Evolutionary conservation across 202 grass and related monocot species (phyloP).

Genomic region (Alloteropsis angusta): DNA sequence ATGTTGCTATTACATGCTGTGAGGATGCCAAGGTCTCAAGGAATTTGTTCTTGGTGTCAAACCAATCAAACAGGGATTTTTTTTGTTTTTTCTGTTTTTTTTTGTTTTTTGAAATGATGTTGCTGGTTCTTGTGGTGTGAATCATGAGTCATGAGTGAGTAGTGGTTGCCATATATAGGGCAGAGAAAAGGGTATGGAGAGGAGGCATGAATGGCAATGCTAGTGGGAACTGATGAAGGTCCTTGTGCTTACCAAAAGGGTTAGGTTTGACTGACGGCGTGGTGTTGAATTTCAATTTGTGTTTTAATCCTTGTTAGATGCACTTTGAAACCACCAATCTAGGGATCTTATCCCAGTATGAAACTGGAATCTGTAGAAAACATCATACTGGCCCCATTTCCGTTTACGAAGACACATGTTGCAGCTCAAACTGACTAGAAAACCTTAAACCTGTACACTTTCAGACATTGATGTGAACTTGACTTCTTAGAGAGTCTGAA

Average conservation of each 20-base stretch:
- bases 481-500: not conserved
- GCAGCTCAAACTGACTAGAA: not conserved
- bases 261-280: conserved; percentile 16
- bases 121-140: conserved; percentile 20
- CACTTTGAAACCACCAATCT: not conserved
- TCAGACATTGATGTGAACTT: not conserved
- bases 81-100: not conserved
- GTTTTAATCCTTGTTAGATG: not conserved
- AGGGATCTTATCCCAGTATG: not conserved
- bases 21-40: conserved; percentile 10
- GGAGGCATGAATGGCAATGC: conserved; percentile 3
- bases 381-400: not conserved
- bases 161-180: not conserved
- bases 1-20: not conserved
- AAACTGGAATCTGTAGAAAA: not conserved
- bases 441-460: not conserved
- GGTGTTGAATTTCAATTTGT: not conserved
- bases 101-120: not conserved
- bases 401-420: not conserved
- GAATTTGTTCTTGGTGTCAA: conserved; percentile 19
- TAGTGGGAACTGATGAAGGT: conserved; percentile 10
- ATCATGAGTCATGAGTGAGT: not conserved
- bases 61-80: conserved; percentile 10
- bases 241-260: not conserved
- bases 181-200: conserved; percentile 11